These are phyloP conservation scores for Trichosporon asahii DNA, from an alignment of 1,284 basidiomycete genomes.

Conservation along the genomic window DNA sequence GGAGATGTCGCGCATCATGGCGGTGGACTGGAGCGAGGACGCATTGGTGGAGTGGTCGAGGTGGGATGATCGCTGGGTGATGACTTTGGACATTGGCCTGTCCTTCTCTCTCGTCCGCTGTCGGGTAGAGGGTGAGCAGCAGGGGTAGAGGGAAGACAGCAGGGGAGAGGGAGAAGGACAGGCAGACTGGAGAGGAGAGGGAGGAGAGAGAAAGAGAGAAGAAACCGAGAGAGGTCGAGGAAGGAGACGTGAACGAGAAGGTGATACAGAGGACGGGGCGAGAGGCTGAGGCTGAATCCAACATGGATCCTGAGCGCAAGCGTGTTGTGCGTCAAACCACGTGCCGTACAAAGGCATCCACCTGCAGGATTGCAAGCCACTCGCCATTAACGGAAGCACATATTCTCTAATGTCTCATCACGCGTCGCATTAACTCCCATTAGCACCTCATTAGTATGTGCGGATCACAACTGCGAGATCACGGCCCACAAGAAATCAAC, in stretches of 20 bases:
- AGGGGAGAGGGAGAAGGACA: not conserved
- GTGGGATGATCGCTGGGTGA: not conserved
- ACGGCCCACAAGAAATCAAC: not conserved
- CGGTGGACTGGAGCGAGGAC: not conserved
- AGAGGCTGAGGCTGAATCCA: constrained; percentile 1
- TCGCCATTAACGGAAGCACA: not conserved
- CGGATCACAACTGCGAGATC: not conserved
- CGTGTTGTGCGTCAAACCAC: constrained; percentile 11
- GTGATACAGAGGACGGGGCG: not conserved
- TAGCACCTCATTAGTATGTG: not conserved
- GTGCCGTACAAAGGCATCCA: not conserved
- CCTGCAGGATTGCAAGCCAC: not conserved
- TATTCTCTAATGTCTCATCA: not conserved
- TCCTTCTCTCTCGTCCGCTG: not conserved
- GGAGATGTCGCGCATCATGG: constrained; percentile 7
- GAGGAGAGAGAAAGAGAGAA: not conserved
- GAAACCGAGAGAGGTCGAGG: not conserved
- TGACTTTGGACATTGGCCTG: constrained; percentile 8
- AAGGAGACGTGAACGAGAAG: not conserved
- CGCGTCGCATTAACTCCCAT: not conserved
- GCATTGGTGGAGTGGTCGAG: constrained; percentile 5
- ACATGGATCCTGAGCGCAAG: constrained; percentile 6
- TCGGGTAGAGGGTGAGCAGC: not conserved
- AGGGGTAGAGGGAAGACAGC: not conserved
- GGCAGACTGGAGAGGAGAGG: not conserved